Base-by-base conservation (phyloP, 2,329 filamentous ascomycete genomes). In the Fusarium neocosmosporiellum region DNA sequence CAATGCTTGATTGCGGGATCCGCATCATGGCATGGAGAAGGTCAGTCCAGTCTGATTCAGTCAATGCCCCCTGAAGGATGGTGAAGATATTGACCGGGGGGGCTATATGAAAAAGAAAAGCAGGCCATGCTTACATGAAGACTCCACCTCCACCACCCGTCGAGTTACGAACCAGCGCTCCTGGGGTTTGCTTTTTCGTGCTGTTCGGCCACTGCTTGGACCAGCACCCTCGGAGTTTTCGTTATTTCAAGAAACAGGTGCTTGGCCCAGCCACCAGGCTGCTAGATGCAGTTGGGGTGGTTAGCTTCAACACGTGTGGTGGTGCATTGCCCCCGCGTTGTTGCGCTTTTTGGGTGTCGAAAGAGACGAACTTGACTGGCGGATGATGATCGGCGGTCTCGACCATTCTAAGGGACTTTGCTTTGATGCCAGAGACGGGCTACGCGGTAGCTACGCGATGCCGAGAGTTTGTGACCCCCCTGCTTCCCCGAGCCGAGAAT, bases 71-170 rank as follows among this genome's bases (percentile, higher is more conserved):
- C 34, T 48, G n/a, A 33, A 58, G 54, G 37, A 46, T 61, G 59
- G 27, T 41, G 50, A 36, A 33, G 60, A 59, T 74, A 70, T 67
- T 33, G 66, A 68, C 71, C 50, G 61, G 70, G 67, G 63, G 61
- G 24, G n/a, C 43, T 69, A 72, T 73, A 73, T 31, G 24, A 57
- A 63, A 43, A 66, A 39, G 55, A 61, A 67, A 76, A 76, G 70
- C 70, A 70, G 72, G 65, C 70, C 68, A 76, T 61, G 66, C 63
- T 73, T 69, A 69, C 73, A 75, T 70, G 66, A 59, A 62, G 57
- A 67, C 53, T 62, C 66, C 70, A 73, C 71, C 41, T 71, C 71
- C 46, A 65, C 36, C 66, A 59, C 55, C 53, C 36, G 65, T 48
- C 22, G 62, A 69, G 59, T 37, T 55, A 27, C 39, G 54, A 63